A percentile compares a stretch with the other conserved stretches of the same genome.
These are phyloP conservation scores for Fistulifera solaris DNA, from an alignment of 108 stramenopile species.

Conservation along the genomic window DNA sequence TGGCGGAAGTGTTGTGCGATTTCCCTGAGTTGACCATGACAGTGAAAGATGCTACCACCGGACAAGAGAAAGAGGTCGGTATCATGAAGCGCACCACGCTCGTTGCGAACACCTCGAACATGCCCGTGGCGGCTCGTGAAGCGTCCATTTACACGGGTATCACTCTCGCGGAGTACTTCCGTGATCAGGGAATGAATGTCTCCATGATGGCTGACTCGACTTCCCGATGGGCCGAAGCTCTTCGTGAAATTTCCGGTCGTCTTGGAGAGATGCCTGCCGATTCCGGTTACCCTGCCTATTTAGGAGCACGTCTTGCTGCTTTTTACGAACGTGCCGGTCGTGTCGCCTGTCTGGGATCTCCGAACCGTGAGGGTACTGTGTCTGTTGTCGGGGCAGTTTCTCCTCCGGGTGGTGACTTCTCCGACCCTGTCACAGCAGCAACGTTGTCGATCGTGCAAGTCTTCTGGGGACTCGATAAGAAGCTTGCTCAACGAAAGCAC, in stretches of 20 bases:
- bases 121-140: conserved; percentile 99
- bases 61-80: conserved; percentile 89
- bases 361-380: conserved; percentile 96
- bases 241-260: conserved; percentile 99
- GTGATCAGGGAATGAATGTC: conserved; percentile 99
- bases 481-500: conserved; percentile 99
- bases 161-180: conserved; percentile 95
- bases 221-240: conserved; percentile 99
- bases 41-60: conserved; percentile 70
- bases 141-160: conserved; percentile 99
- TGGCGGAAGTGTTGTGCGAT: conserved; percentile 99
- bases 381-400: conserved; percentile 98
- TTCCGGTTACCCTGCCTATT: conserved; percentile 99
- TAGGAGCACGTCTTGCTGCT: conserved; percentile 98
- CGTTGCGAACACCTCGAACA: conserved; percentile 99
- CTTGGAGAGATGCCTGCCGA: conserved; percentile 99
- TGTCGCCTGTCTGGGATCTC: conserved; percentile 94
- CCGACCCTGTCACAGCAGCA: conserved; percentile 99
- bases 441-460: conserved; percentile 99
- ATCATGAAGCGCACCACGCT: conserved; percentile 99
- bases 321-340: conserved; percentile 99
- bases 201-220: conserved; percentile 99
- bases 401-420: conserved; percentile 99
- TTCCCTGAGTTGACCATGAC: conserved; percentile 99
- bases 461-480: conserved; percentile 99